Base-by-base conservation (phyloP, 2,329 filamentous ascomycete genomes). In the Cladobotryum mycophilum region DNA sequence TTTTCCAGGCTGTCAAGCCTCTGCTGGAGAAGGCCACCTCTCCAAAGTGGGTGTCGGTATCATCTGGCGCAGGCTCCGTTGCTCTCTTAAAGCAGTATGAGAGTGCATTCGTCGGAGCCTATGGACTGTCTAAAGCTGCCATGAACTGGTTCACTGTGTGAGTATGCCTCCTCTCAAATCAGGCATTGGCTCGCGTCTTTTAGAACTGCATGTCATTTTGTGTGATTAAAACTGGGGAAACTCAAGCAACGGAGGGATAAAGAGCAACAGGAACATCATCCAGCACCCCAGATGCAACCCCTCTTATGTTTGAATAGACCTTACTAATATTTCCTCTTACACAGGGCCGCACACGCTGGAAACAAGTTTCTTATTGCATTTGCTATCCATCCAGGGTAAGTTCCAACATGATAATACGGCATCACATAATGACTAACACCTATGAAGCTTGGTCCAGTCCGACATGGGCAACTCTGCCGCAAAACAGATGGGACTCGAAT, bases 1-100 rank as follows among this genome's bases (percentile, higher is more conserved):
- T 78, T 2, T 77, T 73, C 59, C 72, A 76, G 55, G 75, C 74
- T 2, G 64, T 64, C 1, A 58, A 63, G 3, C 63, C 64, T 2
- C 57, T 79, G 3, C 56, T 78, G 43, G 52, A 61, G 30, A 61
- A 61, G 47, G 54, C 38, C 7, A 13, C 20, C 6, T 15, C 15
- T 18, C 38, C 38, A 11, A 41, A 41, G 38, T 41, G 38, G 38
- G 38, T 41, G 3, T 41, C 38, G 12, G 38, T 41, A 15, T 41
- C 38, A 7, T 41, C 38, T 15, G 11, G 14, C 14, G 38, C 38
- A 12, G 38, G 38, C 3, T 41, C 38, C 4, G 9, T 41, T 12
- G 38, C 38, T 12, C 20, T 18, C 38, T 18, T 41, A 15, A 41
- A 41, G 12, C 15, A n/a, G 8, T 18, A 41, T 9, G 38, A 41